Base-by-base conservation (phyloP, 1,284 basidiomycete species). In the Heliocybe sulcata region DNA sequence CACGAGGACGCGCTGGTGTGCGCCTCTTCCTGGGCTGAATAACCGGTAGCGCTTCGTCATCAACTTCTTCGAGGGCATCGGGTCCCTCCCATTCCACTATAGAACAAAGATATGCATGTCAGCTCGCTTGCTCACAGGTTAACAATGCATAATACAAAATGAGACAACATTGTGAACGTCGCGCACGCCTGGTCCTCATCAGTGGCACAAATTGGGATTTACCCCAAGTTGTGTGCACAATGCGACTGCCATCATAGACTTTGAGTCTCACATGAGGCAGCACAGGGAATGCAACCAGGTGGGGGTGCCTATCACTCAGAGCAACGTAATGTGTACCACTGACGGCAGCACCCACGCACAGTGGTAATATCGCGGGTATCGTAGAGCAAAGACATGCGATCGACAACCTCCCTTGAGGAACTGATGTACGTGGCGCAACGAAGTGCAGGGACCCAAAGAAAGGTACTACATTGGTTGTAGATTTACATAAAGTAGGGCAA, bases 41-140 rank as follows among this genome's bases (percentile, higher is more conserved):
- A 3, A 23, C 14, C 6, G 47, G 47, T 25, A 22, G 16, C 19
- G 45, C 33, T 11, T 53, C 35, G 20, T 42, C 27, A 6, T 59
- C 56, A 45, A 57, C 50, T 60, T 67, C 75, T 58, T 85, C 77
- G 51, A 83, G 58, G 2, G 76, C 78, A 19, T 81, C 79, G 27
- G 74, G 69, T 1, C 80, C 84, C 63, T 90, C 87, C 85, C 85
- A 90, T 61, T 77, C 69, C 81, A 82, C 87, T 90, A 70, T 54
- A 54, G 57, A 68, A 60, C 65, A 57, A 61, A 58, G 57, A 55
- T 53, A 51, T 57, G 20, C 33, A 23, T 52, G 61, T 69, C 54
- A 71, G 69, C 57, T 63, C 29, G 57, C 55, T 22, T 35, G 23
- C 35, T 23, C 27, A 35, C 12, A 29, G 38, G 64, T 55, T 27